Percentiles rank a stretch among this genome's conserved stretches.
Conservation (phyloP, 2,329 filamentous ascomycete species). For the Cercospora beticola region DNA sequence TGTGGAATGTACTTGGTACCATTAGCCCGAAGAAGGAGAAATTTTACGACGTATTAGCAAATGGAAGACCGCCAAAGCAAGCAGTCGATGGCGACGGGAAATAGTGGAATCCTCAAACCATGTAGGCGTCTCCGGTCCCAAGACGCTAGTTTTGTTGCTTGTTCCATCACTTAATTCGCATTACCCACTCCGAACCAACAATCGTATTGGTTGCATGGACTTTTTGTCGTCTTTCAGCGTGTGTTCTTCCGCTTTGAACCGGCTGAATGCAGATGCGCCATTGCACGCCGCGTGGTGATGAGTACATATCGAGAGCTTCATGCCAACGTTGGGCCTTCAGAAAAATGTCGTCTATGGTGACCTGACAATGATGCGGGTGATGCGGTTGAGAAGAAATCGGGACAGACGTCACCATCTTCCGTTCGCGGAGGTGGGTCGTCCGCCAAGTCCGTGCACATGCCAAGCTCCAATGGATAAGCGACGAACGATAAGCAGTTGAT, state of each 20-base stretch:
- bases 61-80: not conserved
- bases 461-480: not conserved
- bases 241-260: not conserved
- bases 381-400: not conserved
- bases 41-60: constrained; percentile 10
- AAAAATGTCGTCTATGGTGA: not conserved
- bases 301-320: not conserved
- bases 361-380: not conserved
- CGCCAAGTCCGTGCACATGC: not conserved
- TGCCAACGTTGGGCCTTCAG: not conserved
- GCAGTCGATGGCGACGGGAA: constrained; percentile 1
- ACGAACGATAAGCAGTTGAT: not conserved
- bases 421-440: not conserved
- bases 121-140: constrained; percentile 2
- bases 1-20: not conserved
- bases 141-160: not conserved
- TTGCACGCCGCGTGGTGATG: not conserved
- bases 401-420: not conserved
- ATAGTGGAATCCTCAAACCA: not conserved
- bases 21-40: not conserved
- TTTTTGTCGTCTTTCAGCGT: not conserved
- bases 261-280: not conserved
- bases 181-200: not conserved
- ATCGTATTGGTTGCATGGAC: not conserved
- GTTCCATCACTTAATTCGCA: not conserved